phyloP scores from a whole-genome alignment of 192 early-diverging fungal genomes.

The Coemansia erecta region DNA sequence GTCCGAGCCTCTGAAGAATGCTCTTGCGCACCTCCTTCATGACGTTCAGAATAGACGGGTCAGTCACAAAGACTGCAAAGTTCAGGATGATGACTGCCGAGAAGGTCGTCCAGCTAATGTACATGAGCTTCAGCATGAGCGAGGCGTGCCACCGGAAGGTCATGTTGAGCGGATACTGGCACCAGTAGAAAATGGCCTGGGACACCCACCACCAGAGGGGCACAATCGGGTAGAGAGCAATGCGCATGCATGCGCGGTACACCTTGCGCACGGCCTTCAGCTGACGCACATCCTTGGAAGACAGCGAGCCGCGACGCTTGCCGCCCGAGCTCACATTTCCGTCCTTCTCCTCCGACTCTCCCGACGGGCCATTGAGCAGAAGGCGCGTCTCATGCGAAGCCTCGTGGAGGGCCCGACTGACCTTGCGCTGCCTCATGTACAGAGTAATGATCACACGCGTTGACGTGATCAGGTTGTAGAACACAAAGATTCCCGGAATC shows the following conservation, averaged over 20 bases:
- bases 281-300: constrained; percentile 19
- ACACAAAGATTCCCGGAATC: constrained; percentile 19
- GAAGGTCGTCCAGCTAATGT: constrained; percentile 17
- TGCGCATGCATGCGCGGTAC: constrained; percentile 37
- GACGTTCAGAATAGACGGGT: constrained; percentile 23
- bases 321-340: neutral
- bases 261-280: constrained; percentile 29
- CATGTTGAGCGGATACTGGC: constrained; percentile 24
- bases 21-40: constrained; percentile 12
- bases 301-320: neutral
- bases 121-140: constrained; percentile 1
- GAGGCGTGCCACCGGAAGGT: constrained; percentile 17
- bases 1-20: neutral
- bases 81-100: constrained; percentile 11
- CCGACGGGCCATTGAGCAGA: constrained; percentile 8
- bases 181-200: constrained; percentile 10
- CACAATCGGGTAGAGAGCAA: constrained; percentile 34
- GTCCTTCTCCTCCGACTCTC: too few relatives aligned
- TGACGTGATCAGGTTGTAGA: constrained; percentile 31
- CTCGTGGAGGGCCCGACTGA: constrained; percentile 11
- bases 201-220: constrained; percentile 25
- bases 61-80: constrained; percentile 37
- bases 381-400: constrained; percentile 8
- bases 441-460: constrained; percentile 18
- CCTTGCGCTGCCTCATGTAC: constrained; percentile 20